Evolutionary conservation across 768 basidiomycete species (phyloP).

Genomic region (Kwoniella bestiolae): DNA sequence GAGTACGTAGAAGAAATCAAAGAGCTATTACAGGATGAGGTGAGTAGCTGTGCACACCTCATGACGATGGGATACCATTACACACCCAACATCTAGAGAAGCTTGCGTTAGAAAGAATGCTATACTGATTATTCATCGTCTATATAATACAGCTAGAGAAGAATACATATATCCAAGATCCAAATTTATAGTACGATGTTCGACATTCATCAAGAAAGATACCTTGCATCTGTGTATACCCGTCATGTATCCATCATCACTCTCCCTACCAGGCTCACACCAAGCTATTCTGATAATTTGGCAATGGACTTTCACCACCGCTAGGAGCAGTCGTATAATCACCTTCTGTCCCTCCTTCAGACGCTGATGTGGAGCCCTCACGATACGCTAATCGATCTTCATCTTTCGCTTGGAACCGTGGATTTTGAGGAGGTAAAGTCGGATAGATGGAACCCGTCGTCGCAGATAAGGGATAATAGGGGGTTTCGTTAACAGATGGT

Average conservation of each 20-base stretch:
- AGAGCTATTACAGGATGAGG: conserved; percentile 45
- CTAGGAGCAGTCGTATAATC: conserved; percentile 37
- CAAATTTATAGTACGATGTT: conserved; percentile 23
- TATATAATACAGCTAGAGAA: conserved; percentile 42
- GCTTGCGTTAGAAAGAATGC: too few species aligned
- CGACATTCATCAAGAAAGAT: neutral
- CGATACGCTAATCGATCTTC: conserved; percentile 23
- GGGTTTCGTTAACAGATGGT: neutral
- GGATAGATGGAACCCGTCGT: conserved; percentile 5
- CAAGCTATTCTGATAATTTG: neutral
- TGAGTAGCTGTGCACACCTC: conserved; percentile 15
- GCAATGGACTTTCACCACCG: conserved; percentile 16
- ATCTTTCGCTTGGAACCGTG: neutral
- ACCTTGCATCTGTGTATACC: conserved; percentile 2
- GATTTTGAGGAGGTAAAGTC: too few species aligned
- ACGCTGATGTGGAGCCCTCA: conserved; percentile 26
- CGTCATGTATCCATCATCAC: neutral
- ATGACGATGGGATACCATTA: too few species aligned
- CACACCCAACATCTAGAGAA: too few species aligned
- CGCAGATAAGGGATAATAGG: neutral
- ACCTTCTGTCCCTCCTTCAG: conserved; percentile 23
- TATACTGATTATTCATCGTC: neutral
- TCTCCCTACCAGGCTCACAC: neutral
- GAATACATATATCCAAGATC: conserved; percentile 50
- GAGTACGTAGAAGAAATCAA: conserved; percentile 49